These are phyloP conservation scores for Metroxylon sagu DNA, from an alignment of 176 grass and related monocot genomes.

Conservation along the genomic window DNA sequence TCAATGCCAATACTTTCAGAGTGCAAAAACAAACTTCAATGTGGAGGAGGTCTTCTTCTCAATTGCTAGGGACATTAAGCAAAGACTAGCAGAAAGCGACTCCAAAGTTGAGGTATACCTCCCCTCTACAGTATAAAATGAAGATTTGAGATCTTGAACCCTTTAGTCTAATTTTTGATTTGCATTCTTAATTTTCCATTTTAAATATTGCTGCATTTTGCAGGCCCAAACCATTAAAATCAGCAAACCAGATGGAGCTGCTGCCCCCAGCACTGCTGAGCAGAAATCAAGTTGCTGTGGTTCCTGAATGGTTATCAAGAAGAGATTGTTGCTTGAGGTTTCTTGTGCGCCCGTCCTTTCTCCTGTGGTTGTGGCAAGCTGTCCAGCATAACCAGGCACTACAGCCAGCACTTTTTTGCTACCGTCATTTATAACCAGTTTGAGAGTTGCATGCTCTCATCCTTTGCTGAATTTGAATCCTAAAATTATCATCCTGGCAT, in stretches of 20 bases:
- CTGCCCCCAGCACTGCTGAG: constrained; percentile 21
- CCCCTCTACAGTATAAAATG: constrained; percentile 6
- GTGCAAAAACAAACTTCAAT: constrained; percentile 89
- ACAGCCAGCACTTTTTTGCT: no score
- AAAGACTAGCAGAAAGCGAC: constrained; percentile 65
- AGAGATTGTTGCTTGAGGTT: no score
- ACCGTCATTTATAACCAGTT: no score
- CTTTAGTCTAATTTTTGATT: background rate
- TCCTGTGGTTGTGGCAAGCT: no score
- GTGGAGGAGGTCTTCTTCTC: constrained; percentile 84
- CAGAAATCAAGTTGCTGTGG: constrained; percentile 64
- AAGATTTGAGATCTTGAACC: background rate
- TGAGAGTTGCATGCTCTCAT: no score
- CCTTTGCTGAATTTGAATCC: no score
- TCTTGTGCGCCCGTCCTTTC: no score
- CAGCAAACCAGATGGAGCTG: constrained; percentile 40
- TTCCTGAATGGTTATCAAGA: constrained; percentile 27
- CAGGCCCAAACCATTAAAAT: constrained; percentile 65
- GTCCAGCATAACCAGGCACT: no score
- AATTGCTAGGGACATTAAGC: constrained; percentile 84
- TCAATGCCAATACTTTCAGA: constrained; percentile 29
- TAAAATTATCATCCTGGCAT: no score
- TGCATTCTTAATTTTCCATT: background rate
- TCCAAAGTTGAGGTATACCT: constrained; percentile 42
- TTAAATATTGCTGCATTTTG: constrained; percentile 11